Percentiles rank a stretch among this genome's conserved stretches.
phyloP scores from a whole-genome alignment of 2,329 filamentous ascomycete genomes.

The Podosphaera xanthii region DNA sequence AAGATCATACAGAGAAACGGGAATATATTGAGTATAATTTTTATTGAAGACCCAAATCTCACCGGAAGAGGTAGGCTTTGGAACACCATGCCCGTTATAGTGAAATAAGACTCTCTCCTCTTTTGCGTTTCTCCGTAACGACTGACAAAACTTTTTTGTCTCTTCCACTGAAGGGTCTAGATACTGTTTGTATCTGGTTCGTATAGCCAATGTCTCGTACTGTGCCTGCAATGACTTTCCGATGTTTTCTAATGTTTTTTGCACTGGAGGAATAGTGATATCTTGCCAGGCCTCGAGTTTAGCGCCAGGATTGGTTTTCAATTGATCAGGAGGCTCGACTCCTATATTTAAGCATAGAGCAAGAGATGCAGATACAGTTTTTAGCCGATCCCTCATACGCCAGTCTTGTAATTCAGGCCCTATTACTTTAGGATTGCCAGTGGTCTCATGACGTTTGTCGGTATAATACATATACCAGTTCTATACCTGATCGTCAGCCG shows the following conservation, averaged over 20 bases:
- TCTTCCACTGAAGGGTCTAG: conserved; percentile 92
- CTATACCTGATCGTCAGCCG: conserved; percentile 23
- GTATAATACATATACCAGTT: conserved; percentile 99
- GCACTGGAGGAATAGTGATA: conserved; percentile 54
- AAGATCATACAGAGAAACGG: conserved; percentile 81
- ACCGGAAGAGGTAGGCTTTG: conserved; percentile 80
- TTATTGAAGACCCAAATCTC: conserved; percentile 99
- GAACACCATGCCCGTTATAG: conserved; percentile 95
- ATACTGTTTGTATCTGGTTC: conserved; percentile 95
- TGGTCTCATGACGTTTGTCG: conserved; percentile 90
- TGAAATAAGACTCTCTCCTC: conserved; percentile 93
- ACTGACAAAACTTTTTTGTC: conserved; percentile 87
- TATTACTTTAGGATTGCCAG: conserved; percentile 57
- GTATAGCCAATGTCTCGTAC: conserved; percentile 83
- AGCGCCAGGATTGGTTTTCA: conserved; percentile 83
- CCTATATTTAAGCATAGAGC: conserved; percentile 93
- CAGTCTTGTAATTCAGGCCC: conserved; percentile 60
- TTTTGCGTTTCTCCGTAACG: conserved; percentile 74
- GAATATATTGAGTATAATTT: conserved; percentile 96
- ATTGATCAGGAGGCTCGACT: conserved; percentile 87
- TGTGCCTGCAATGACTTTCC: conserved; percentile 90
- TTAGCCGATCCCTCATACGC: conserved; percentile 89
- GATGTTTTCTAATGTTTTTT: conserved; percentile 80
- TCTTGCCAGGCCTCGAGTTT: conserved; percentile 96
- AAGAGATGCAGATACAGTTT: conserved; percentile 86